phyloP scores from a whole-genome alignment of 257 asterid genomes.

The Forsythia viridissima region DNA sequence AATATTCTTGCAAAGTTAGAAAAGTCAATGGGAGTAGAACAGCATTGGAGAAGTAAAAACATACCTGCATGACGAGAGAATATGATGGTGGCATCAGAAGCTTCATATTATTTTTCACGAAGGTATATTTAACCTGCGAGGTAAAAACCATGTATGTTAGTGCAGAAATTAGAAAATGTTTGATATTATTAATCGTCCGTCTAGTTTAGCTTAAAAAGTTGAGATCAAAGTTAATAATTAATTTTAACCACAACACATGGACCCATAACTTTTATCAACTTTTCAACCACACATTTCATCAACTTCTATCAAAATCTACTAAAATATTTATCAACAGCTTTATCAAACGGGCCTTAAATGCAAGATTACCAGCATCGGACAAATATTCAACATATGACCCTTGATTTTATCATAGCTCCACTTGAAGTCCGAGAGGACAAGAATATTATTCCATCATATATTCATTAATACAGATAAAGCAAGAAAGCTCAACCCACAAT shows the following conservation, averaged over 20 bases:
- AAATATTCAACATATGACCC: neutral
- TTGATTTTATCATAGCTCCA: neutral
- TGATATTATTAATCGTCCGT: neutral
- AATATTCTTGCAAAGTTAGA: neutral
- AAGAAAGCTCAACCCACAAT: neutral
- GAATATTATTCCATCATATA: neutral
- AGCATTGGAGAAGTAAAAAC: neutral
- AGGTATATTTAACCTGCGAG: slow-evolving; percentile 70
- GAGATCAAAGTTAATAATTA: no score
- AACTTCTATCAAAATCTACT: no score
- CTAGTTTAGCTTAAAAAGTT: no score
- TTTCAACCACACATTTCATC: no score
- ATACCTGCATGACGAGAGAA: slow-evolving; percentile 83
- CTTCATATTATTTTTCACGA: slow-evolving; percentile 50
- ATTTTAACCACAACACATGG: no score
- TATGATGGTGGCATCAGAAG: slow-evolving; percentile 80
- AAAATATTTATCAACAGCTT: no score
- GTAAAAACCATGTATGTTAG: neutral
- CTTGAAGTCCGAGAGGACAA: neutral
- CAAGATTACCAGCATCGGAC: neutral
- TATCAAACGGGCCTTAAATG: neutral
- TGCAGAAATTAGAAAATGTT: neutral
- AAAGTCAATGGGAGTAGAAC: neutral
- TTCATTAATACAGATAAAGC: neutral
- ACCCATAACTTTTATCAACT: no score